phyloP scores from a whole-genome alignment of 1,139 yeast genomes.

The Taphrina pruni region DNA sequence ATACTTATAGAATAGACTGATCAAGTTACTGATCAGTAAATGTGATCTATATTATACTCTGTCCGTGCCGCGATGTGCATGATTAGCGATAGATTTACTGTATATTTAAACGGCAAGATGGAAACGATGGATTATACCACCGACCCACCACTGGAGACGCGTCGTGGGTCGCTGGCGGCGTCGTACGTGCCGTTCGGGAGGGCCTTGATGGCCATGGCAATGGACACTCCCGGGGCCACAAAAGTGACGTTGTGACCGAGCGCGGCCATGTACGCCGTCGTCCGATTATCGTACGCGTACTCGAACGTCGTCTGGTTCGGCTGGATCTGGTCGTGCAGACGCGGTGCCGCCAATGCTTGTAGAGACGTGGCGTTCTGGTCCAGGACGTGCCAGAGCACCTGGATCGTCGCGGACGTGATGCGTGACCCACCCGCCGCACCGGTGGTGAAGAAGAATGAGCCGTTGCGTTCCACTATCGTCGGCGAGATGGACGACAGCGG shows the following conservation, averaged over 20 bases:
- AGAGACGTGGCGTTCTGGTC: slow-evolving; percentile 64
- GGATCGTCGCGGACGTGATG: slow-evolving; percentile 80
- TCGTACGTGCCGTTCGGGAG: slow-evolving; percentile 20
- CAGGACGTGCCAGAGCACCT: slow-evolving; percentile 72
- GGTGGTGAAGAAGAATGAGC: slow-evolving; percentile 72
- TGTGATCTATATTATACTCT: too few relatives aligned
- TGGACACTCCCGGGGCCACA: slow-evolving; percentile 30
- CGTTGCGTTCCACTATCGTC: slow-evolving; percentile 69
- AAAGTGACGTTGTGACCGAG: slow-evolving; percentile 36
- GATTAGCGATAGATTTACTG: too few relatives aligned
- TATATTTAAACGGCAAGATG: too few relatives aligned
- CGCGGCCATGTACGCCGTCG: slow-evolving; percentile 24
- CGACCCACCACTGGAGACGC: slow-evolving; percentile 33
- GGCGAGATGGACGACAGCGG: slow-evolving; percentile 89
- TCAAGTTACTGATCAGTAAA: too few relatives aligned
- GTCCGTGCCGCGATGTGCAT: too few relatives aligned
- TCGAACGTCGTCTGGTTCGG: slow-evolving; percentile 76
- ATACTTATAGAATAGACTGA: too few relatives aligned
- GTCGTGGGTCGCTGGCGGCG: slow-evolving; percentile 35
- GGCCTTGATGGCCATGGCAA: slow-evolving; percentile 31
- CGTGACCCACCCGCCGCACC: slow-evolving; percentile 98
- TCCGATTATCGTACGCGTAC: slow-evolving; percentile 50
- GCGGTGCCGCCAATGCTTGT: slow-evolving; percentile 74
- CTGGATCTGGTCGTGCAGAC: slow-evolving; percentile 86
- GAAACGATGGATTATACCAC: slow-evolving; percentile 7